Percentiles rank a stretch among this genome's conserved stretches.
These are phyloP conservation scores for Lactarius trivialis DNA, from an alignment of 768 basidiomycete species.

Conservation along the genomic window DNA sequence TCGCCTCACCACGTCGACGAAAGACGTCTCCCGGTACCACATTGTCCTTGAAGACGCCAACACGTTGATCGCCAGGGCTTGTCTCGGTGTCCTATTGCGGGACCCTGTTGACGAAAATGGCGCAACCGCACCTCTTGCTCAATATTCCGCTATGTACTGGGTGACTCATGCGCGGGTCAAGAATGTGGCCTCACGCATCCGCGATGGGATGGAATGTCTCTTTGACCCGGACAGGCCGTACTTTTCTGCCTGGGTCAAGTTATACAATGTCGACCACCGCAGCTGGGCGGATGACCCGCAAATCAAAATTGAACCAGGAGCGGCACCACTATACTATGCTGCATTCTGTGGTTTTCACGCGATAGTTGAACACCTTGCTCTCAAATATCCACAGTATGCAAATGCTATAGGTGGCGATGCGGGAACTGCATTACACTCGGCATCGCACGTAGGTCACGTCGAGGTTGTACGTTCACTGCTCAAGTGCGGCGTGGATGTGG, in stretches of 20 bases:
- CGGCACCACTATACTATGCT: background rate
- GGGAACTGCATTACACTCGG: background rate
- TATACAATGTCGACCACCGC: too few species aligned
- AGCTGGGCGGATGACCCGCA: background rate
- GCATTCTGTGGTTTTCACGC: background rate
- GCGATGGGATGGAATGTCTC: too few species aligned
- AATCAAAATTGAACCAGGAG: background rate
- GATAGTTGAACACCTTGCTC: too few species aligned
- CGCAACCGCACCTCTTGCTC: too few species aligned
- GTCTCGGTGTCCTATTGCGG: background rate
- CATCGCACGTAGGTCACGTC: background rate
- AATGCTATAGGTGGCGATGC: background rate
- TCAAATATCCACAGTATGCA: too few species aligned
- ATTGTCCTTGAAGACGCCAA: background rate
- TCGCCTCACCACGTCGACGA: background rate
- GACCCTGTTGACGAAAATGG: too few species aligned
- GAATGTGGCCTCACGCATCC: too few species aligned
- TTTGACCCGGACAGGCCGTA: too few species aligned
- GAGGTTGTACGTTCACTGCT: background rate
- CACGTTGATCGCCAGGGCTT: background rate
- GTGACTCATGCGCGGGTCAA: too few species aligned
- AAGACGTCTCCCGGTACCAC: background rate
- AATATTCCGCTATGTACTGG: too few species aligned
- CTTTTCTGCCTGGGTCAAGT: too few species aligned
- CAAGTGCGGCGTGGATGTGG: background rate